Evolutionary conservation across 2,329 filamentous ascomycete species (phyloP).

Genomic region (Exserohilum rostratum): DNA sequence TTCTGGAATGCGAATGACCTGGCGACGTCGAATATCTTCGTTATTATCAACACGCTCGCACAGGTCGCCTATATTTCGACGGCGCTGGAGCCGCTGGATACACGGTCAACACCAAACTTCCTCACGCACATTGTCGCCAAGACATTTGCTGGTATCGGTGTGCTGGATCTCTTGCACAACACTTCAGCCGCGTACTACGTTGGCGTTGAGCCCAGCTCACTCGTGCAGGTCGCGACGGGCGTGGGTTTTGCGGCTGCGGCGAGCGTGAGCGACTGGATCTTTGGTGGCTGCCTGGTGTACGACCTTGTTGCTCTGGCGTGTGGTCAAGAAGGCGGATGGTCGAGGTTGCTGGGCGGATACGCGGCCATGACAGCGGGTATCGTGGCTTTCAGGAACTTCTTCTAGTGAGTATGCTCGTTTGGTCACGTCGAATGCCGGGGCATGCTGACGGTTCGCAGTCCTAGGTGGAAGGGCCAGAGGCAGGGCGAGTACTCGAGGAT

Average conservation of each 20-base stretch:
- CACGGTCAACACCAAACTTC: slow-evolving; percentile 56
- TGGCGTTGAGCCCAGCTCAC: slow-evolving; percentile 53
- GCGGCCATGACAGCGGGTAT: slow-evolving; percentile 60
- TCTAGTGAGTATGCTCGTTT: slow-evolving; percentile 50
- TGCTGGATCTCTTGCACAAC: slow-evolving; percentile 66
- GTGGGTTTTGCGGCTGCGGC: slow-evolving; percentile 59
- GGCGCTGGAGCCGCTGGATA: slow-evolving; percentile 58
- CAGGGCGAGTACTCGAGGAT: slow-evolving; percentile 29
- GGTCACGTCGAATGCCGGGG: not conserved
- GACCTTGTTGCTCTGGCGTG: slow-evolving; percentile 61
- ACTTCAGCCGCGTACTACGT: slow-evolving; percentile 62
- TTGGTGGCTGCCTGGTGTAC: slow-evolving; percentile 65
- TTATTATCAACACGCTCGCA: slow-evolving; percentile 60
- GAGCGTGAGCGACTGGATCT: slow-evolving; percentile 63
- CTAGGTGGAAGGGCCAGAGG: slow-evolving; percentile 28
- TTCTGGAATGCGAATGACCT: slow-evolving; percentile 64
- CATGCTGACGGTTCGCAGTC: slow-evolving; percentile 34
- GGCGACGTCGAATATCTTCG: slow-evolving; percentile 61
- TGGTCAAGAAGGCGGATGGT: slow-evolving; percentile 61
- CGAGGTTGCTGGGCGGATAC: slow-evolving; percentile 58
- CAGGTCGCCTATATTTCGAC: slow-evolving; percentile 62
- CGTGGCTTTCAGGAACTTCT: slow-evolving; percentile 59
- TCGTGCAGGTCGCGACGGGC: slow-evolving; percentile 60
- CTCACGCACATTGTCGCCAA: slow-evolving; percentile 65
- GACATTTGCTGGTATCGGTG: slow-evolving; percentile 65